Evolutionary conservation across 495 filamentous ascomycete species (phyloP).

Genomic region (Aspergillus egyptiacus): DNA sequence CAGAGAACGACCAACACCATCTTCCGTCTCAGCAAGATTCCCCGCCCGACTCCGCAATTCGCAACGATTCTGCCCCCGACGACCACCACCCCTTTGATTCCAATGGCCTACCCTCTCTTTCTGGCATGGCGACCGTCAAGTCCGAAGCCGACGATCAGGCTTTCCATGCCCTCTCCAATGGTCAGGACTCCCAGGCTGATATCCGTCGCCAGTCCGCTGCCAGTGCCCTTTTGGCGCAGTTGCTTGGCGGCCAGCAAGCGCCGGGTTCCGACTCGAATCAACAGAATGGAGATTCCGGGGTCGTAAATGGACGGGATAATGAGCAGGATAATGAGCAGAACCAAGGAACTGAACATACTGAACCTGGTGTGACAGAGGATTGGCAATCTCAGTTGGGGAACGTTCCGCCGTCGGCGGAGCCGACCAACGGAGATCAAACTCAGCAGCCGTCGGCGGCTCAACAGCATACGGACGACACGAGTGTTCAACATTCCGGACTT

Average conservation of each 20-base stretch:
- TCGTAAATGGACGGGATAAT: slow-evolving; percentile 1
- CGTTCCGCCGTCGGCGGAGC: slow-evolving; percentile 9
- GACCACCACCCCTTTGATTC: slow-evolving; percentile 19
- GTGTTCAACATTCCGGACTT: slow-evolving; percentile 8
- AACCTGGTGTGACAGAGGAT: slow-evolving; percentile 12
- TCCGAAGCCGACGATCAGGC: slow-evolving; percentile 23
- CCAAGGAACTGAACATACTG: too few relatives aligned
- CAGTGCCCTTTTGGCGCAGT: slow-evolving; percentile 40
- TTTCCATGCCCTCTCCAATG: not conserved
- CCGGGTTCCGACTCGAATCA: slow-evolving; percentile 2
- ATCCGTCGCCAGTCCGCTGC: slow-evolving; percentile 35
- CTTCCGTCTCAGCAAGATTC: slow-evolving; percentile 28
- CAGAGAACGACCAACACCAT: slow-evolving; percentile 20
- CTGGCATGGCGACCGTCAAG: slow-evolving; percentile 31
- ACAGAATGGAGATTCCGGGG: slow-evolving; percentile 6
- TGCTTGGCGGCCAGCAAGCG: slow-evolving; percentile 33
- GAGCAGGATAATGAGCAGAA: slow-evolving; percentile 3
- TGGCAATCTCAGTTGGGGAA: slow-evolving; percentile 10
- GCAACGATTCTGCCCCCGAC: slow-evolving; percentile 42
- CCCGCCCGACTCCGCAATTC: slow-evolving; percentile 43
- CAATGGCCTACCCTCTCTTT: slow-evolving; percentile 27
- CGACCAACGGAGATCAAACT: slow-evolving; percentile 11
- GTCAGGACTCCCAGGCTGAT: slow-evolving; percentile 16
- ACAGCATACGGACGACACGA: slow-evolving; percentile 11
- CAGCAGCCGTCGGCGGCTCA: slow-evolving; percentile 12